Percentiles rank a stretch among this genome's conserved stretches.
phyloP scores from a whole-genome alignment of 352 stramenopile species.

The Globisporangium alternatum region DNA sequence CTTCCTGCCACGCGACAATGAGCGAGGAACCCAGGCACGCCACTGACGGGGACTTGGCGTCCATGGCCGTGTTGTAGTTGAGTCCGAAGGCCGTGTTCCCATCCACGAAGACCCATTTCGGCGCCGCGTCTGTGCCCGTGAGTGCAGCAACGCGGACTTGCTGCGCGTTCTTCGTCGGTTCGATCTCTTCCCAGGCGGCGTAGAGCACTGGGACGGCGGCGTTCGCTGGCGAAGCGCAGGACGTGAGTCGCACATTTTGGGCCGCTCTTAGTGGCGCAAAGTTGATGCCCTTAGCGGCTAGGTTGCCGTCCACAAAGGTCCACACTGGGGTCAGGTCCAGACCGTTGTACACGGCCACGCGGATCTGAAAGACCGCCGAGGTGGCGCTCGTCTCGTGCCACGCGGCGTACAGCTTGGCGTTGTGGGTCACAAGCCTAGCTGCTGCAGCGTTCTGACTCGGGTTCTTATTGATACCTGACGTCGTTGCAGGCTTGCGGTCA shows the following conservation, averaged over 20 bases:
- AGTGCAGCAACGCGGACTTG: constrained; percentile 57
- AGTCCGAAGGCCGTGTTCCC: constrained; percentile 39
- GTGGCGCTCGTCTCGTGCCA: constrained; percentile 48
- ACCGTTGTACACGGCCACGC: constrained; percentile 52
- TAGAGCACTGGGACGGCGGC: constrained; percentile 28
- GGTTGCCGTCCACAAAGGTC: constrained; percentile 60
- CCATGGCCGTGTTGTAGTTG: constrained; percentile 33
- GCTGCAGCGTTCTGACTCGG: constrained; percentile 28
- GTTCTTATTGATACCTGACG: constrained; percentile 47
- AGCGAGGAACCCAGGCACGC: constrained; percentile 36
- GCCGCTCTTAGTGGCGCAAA: constrained; percentile 30
- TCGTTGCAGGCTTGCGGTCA: constrained; percentile 18
- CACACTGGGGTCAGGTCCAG: constrained; percentile 37
- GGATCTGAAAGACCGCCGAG: constrained; percentile 31
- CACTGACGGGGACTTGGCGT: constrained; percentile 31
- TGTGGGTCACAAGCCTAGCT: constrained; percentile 30
- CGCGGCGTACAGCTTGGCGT: constrained; percentile 44
- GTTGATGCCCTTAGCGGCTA: constrained; percentile 36
- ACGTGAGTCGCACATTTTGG: constrained; percentile 34
- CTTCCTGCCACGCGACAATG: constrained; percentile 58
- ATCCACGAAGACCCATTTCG: constrained; percentile 52
- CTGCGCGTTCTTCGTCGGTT: constrained; percentile 20
- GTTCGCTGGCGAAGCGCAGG: constrained; percentile 28
- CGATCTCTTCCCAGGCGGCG: constrained; percentile 50
- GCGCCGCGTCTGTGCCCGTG: constrained; percentile 32